Conservation (phyloP, 164 flowering plant genomes). For the Nymphaea colorata region DNA sequence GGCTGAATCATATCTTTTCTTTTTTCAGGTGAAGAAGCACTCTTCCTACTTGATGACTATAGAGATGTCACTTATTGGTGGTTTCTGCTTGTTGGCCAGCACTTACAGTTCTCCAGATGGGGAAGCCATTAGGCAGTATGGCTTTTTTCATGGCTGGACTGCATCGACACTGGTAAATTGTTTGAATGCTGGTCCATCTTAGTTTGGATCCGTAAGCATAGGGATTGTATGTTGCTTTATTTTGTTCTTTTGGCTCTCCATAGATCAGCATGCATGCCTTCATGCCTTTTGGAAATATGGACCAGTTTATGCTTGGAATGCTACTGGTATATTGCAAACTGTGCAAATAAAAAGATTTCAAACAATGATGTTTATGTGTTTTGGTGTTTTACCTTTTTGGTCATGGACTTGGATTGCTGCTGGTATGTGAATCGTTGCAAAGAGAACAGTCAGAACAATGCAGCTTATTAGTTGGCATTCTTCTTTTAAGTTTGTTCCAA, state of each 20-base stretch:
- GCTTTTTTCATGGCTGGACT: constrained; percentile 95
- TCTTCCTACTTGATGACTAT: constrained; percentile 91
- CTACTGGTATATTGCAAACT: no score
- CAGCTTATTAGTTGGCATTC: no score
- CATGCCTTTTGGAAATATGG: no score
- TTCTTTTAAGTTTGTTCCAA: no score
- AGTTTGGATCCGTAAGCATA: not conserved
- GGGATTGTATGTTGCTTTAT: not conserved
- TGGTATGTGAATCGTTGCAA: no score
- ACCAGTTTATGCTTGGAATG: no score
- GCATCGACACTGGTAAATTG: constrained; percentile 61
- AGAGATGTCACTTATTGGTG: constrained; percentile 96
- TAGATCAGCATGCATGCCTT: no score
- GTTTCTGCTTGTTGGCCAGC: constrained; percentile 77
- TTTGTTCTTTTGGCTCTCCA: not conserved
- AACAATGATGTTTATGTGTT: no score
- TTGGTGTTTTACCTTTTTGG: no score
- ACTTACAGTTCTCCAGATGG: constrained; percentile 90
- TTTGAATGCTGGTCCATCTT: not conserved
- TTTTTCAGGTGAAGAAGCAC: constrained; percentile 79
- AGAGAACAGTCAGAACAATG: no score
- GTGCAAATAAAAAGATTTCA: no score
- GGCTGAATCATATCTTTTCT: not conserved
- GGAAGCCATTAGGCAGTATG: constrained; percentile 63
- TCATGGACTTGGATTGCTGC: no score